phyloP scores from a whole-genome alignment of 768 basidiomycete species.

The Scleroderma bovista region DNA sequence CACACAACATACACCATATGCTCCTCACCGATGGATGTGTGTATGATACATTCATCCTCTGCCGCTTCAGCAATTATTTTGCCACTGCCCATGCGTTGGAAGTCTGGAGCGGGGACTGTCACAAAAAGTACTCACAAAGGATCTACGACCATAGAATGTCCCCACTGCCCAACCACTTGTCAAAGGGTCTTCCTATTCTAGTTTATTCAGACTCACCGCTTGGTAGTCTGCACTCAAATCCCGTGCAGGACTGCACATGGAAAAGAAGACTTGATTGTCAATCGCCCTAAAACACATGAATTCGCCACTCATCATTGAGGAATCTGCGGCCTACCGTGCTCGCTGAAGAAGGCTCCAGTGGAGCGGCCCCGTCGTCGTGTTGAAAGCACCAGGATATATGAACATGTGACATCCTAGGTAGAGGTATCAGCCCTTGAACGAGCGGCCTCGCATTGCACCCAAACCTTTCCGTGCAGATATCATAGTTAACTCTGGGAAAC shows the following conservation, averaged over 20 bases:
- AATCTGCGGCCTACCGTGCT: constrained; percentile 49
- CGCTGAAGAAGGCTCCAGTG: constrained; percentile 94
- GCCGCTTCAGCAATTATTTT: constrained; percentile 66
- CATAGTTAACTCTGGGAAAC: constrained; percentile 92
- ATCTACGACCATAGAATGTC: constrained; percentile 88
- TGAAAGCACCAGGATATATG: constrained; percentile 94
- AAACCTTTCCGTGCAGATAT: constrained; percentile 81
- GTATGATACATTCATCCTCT: constrained; percentile 75
- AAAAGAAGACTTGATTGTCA: constrained; percentile 94
- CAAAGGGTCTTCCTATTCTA: neutral
- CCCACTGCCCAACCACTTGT: constrained; percentile 50
- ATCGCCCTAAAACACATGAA: constrained; percentile 59
- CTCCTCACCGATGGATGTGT: constrained; percentile 72
- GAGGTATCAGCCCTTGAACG: constrained; percentile 1
- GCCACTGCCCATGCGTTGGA: constrained; percentile 47
- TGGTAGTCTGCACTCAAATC: constrained; percentile 80
- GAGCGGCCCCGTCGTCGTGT: constrained; percentile 88
- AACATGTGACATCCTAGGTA: constrained; percentile 74
- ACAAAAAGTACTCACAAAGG: constrained; percentile 56
- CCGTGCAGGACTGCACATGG: constrained; percentile 94
- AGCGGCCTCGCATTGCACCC: constrained; percentile 6
- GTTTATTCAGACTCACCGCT: constrained; percentile 49
- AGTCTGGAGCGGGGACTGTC: neutral
- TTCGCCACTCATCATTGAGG: neutral
- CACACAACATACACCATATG: neutral